Conservation (phyloP, 2,329 filamentous ascomycete genomes). For the Neoascochyta sp. region DNA sequence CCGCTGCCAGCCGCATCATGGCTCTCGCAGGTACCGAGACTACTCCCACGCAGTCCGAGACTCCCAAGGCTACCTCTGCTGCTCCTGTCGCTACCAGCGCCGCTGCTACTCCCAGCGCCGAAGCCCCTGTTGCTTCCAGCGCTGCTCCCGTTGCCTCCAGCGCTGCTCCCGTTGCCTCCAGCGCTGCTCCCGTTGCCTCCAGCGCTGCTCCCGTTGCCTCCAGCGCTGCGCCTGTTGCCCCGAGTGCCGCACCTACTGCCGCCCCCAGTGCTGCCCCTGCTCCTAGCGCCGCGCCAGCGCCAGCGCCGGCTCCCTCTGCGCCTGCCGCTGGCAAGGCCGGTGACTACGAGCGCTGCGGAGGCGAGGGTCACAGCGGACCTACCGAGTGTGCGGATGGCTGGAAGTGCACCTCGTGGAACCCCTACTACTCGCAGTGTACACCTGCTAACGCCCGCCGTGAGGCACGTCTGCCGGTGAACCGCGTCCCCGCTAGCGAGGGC, state of each 20-base stretch:
- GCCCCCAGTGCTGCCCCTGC: constrained; percentile 5
- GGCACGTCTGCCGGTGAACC: constrained; percentile 3
- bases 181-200: constrained; percentile 3
- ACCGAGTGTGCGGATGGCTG: constrained; percentile 40
- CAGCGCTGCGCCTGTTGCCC: constrained; percentile 7
- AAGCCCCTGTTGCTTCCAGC: neutral
- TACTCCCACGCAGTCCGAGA: constrained; percentile 5
- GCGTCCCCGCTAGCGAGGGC: constrained; percentile 3
- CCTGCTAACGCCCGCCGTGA: constrained; percentile 3
- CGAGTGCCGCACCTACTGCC: constrained; percentile 4
- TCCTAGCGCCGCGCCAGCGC: constrained; percentile 1
- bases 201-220: constrained; percentile 5
- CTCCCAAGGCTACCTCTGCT: constrained; percentile 1
- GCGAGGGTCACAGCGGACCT: constrained; percentile 39
- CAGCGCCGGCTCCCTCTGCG: constrained; percentile 2
- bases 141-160: constrained; percentile 2
- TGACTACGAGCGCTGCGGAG: constrained; percentile 45
- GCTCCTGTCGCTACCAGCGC: constrained; percentile 6
- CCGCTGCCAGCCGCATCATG: constrained; percentile 53
- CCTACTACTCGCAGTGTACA: constrained; percentile 45
- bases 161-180: constrained; percentile 2
- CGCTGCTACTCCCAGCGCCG: neutral
- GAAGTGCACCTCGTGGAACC: constrained; percentile 40
- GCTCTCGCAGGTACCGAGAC: constrained; percentile 34
- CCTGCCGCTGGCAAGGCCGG: constrained; percentile 5